Evolutionary conservation across 768 basidiomycete genomes (phyloP), one percentile per base, ranked within the genome.

Genomic region (Lentinula raphanica): DNA sequence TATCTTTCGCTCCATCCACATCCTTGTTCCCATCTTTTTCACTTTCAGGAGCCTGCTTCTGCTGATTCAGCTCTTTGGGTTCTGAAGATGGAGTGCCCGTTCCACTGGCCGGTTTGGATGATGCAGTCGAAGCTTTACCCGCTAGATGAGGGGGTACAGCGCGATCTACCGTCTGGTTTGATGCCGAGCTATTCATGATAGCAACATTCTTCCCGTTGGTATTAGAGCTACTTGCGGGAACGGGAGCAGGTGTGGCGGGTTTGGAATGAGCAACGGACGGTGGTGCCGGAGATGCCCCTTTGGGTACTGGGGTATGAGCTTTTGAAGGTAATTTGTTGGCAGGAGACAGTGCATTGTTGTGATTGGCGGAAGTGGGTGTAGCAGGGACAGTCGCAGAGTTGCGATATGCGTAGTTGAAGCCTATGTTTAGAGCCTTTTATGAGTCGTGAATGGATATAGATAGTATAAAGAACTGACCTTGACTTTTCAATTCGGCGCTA

Each of bases 321-420:
- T 61, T 67, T 58, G 59, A 62, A 60, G 54, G 23, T n/a, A 45
- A 35, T 31, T 32, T 25, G 28, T 28, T 44, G 17, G 35, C 45
- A 68, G 50, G 50, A 27, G 53, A 38, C 17, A 71, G 67, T 0
- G 70, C 69, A 23, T 68, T 67, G 21, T 61, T 65, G 19, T 72
- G 68, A 31, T 58, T 66, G 15, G 62, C 67, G 48, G 78, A 74
- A 1, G 77, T 76, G 3, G 75, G 60, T 8, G 73, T 69, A 6
- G 71, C 66, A n/a, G 71, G 69, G 9, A 77, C 72, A 21, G 85
- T 82, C 31, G 86, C 82, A 4, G 85, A 85, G 56, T 89, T 86
- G 59, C 94, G 87, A 71, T 96, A 96, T 1, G 92, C 92, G 63
- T 94, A 99, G 74, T 98, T 97, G 79, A 98, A 95, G 32, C 95